phyloP scores from a whole-genome alignment of 768 basidiomycete genomes.

The Tulasnella sp. region DNA sequence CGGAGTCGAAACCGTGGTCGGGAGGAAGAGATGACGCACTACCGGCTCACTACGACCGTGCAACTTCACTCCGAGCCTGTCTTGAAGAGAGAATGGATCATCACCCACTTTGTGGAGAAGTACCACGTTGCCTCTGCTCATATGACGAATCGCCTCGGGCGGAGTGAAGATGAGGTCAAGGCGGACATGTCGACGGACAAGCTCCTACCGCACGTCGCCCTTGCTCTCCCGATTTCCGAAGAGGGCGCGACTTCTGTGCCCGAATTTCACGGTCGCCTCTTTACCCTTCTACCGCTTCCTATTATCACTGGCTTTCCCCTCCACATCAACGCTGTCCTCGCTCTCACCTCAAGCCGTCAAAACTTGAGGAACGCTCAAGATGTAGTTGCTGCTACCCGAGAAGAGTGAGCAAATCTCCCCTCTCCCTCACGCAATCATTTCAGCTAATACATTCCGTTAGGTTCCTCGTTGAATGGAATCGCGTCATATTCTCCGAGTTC shows the following conservation, averaged over 20 bases:
- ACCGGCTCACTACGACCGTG: background rate
- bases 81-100: background rate
- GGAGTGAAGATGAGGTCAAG: conserved; percentile 11
- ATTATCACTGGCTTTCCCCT: background rate
- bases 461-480: conserved; percentile 38
- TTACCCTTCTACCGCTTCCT: conserved; percentile 36
- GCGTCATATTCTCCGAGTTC: conserved; percentile 33
- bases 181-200: conserved; percentile 30
- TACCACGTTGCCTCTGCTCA: conserved; percentile 21
- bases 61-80: background rate
- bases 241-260: background rate
- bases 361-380: background rate
- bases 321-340: background rate
- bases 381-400: background rate
- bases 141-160: background rate
- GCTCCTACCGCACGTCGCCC: conserved; percentile 27
- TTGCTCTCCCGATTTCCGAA: conserved; percentile 25
- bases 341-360: conserved; percentile 20
- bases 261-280: conserved; percentile 29
- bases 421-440: background rate
- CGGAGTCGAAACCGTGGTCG: background rate
- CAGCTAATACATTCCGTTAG: conserved; percentile 20
- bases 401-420: background rate
- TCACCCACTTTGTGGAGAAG: conserved; percentile 19
- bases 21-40: background rate